Conservation (phyloP, 177 flowering plant genomes). For the Telopea speciosissima region DNA sequence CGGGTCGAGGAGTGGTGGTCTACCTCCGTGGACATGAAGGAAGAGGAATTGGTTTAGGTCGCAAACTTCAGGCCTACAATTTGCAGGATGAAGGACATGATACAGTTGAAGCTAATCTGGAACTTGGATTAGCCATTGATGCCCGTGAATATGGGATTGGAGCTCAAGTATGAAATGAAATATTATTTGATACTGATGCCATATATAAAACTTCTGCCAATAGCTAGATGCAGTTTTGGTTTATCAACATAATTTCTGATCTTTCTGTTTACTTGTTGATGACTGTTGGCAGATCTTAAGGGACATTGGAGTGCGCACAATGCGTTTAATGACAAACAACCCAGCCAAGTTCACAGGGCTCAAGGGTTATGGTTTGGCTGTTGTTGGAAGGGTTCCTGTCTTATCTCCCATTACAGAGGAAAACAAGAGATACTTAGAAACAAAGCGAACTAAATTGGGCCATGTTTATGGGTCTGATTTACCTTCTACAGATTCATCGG, state of each 20-base stretch:
- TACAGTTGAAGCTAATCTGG: constrained; percentile 90
- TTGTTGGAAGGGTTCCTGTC: constrained; percentile 77
- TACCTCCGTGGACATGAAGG: constrained; percentile 94
- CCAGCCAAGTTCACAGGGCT: constrained; percentile 85
- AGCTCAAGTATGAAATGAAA: constrained; percentile 37
- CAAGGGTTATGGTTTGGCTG: constrained; percentile 87
- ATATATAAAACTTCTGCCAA: background rate
- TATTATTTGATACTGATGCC: no score
- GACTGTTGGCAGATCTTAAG: constrained; percentile 46
- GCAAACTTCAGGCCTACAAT: constrained; percentile 83
- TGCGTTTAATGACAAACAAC: constrained; percentile 90
- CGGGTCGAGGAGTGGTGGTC: constrained; percentile 71
- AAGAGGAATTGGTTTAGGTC: constrained; percentile 87
- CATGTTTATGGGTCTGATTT: constrained; percentile 78
- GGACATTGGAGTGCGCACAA: constrained; percentile 78
- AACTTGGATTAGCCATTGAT: constrained; percentile 82
- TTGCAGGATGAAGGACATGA: constrained; percentile 75
- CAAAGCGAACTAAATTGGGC: constrained; percentile 87
- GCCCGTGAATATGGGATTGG: constrained; percentile 90
- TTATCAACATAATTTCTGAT: background rate
- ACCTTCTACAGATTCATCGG: constrained; percentile 27
- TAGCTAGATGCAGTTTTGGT: background rate
- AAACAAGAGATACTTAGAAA: constrained; percentile 72
- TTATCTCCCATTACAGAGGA: constrained; percentile 79
- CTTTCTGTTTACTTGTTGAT: background rate